Percentiles rank a stretch among this genome's conserved stretches.
Conservation (phyloP, 1,284 basidiomycete genomes). For the Microbotryum lychnidis-dioicae region DNA sequence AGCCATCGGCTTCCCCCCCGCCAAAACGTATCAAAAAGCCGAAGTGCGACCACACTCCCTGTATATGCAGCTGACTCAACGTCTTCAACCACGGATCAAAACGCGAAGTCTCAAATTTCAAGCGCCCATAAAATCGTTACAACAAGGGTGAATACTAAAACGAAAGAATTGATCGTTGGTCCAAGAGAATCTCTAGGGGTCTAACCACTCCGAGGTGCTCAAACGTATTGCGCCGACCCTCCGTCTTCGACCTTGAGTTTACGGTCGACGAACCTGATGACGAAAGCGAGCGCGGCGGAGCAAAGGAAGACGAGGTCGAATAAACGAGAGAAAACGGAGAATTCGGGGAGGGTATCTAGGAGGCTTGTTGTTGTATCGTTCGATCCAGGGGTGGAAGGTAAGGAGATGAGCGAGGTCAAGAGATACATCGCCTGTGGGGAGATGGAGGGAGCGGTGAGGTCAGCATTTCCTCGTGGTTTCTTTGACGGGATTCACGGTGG, state of each 20-base stretch:
- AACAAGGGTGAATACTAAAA: too few relatives aligned
- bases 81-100: too few relatives aligned
- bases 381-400: slow-evolving; percentile 35
- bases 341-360: slow-evolving; percentile 42
- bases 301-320: slow-evolving; percentile 42
- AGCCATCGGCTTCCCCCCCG: too few relatives aligned
- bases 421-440: slow-evolving; percentile 41
- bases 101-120: too few relatives aligned
- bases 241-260: slow-evolving; percentile 32
- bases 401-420: slow-evolving; percentile 43
- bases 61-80: too few relatives aligned
- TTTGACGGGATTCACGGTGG: neutral
- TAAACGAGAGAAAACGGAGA: slow-evolving; percentile 41
- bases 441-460: neutral
- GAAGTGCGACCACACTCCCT: too few relatives aligned
- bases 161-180: too few relatives aligned
- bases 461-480: neutral
- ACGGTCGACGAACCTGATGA: slow-evolving; percentile 30
- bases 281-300: slow-evolving; percentile 35
- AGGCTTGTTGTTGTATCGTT: slow-evolving; percentile 31
- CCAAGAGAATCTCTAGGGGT: too few relatives aligned
- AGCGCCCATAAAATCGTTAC: too few relatives aligned
- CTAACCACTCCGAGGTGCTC: too few relatives aligned
- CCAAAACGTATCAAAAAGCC: too few relatives aligned
- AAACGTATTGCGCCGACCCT: slow-evolving; percentile 17